A percentile compares a stretch with the other conserved stretches of the same genome.
Conservation (phyloP, 2,329 filamentous ascomycete species). For the Cladophialophora immunda region DNA sequence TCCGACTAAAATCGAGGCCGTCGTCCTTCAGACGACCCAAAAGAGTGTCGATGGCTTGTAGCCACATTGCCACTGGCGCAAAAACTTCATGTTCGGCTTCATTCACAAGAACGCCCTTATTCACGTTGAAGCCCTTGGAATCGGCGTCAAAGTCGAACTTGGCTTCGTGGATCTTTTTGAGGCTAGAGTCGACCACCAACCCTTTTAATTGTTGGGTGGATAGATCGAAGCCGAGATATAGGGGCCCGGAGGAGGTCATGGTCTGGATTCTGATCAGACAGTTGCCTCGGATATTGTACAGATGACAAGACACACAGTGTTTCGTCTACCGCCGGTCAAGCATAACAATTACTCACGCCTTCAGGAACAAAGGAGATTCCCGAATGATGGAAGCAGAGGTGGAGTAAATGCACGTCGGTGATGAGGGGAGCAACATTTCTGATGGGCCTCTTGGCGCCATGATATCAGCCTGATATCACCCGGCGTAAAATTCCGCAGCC, state of each 20-base stretch:
- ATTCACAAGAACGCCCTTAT: slow-evolving; percentile 87
- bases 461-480: slow-evolving; percentile 41
- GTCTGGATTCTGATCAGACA: slow-evolving; percentile 22
- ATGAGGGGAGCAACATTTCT: slow-evolving; percentile 17
- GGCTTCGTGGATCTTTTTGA: slow-evolving; percentile 81
- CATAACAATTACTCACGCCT: slow-evolving; percentile 15
- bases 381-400: slow-evolving; percentile 20
- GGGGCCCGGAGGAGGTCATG: slow-evolving; percentile 60
- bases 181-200: slow-evolving; percentile 82
- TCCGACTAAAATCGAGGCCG: slow-evolving; percentile 74
- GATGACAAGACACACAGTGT: background rate
- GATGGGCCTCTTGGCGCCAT: slow-evolving; percentile 37
- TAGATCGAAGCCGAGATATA: slow-evolving; percentile 93
- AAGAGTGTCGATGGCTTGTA: slow-evolving; percentile 90
- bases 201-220: slow-evolving; percentile 98
- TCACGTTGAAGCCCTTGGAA: slow-evolving; percentile 77
- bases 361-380: slow-evolving; percentile 9
- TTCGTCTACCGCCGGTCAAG: background rate
- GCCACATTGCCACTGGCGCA: slow-evolving; percentile 91
- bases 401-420: slow-evolving; percentile 20
- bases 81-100: slow-evolving; percentile 86
- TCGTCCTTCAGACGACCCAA: slow-evolving; percentile 74
- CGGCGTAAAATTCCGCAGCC: background rate
- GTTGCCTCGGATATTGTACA: background rate
- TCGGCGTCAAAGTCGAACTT: slow-evolving; percentile 97